Base-by-base conservation (phyloP, 2,329 filamentous ascomycete species). In the Mariannaea elegans region DNA sequence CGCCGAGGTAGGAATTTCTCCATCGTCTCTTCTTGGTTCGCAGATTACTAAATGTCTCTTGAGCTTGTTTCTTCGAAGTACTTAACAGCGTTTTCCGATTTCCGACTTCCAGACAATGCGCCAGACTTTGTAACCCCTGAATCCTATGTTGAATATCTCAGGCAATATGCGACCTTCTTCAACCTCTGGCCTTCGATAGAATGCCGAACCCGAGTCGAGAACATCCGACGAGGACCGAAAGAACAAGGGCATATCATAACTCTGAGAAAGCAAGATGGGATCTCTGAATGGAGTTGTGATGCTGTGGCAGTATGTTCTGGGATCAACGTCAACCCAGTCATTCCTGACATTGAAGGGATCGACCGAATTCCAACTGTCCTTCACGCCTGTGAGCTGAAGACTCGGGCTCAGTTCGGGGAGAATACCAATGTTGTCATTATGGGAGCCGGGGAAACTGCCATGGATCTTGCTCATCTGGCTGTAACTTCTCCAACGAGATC, bases 41-140 rank as follows among this genome's bases (percentile, higher is more conserved):
- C 19, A 2, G 4, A 7, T 24, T 7, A 23, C 7, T 24, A 29
- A 45, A 14, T n/a, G 2, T 18, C 3, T 42, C 3, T 1, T 39
- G 78, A 44, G 76, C 74, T 82, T 2, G 81, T 84, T 1, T 81
- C 79, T 2, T 82, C 80, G 3, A 82, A 82, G 61, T 81, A 82
- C 41, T 72, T 84, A 8, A 84, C 81, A 0, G 72, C 78, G 16
- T 84, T 84, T 61, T 84, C 81, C 1, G 81, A 84, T 62, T 81
- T 80, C 58, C 76, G 81, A 1, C 73, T 80, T 5, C 71, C 78
- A 2, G 48, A 71, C 1, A 74, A 80, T 9, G 75, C 75, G 1
- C 76, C 80, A 7, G 81, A 83, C 60, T 83, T 83, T 56, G 63
- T 82, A 7, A 75, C 75, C 2, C 74, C 77, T 0, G 62, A 72